Conservation (phyloP, 495 filamentous ascomycete species). For the Xylona heveae region DNA sequence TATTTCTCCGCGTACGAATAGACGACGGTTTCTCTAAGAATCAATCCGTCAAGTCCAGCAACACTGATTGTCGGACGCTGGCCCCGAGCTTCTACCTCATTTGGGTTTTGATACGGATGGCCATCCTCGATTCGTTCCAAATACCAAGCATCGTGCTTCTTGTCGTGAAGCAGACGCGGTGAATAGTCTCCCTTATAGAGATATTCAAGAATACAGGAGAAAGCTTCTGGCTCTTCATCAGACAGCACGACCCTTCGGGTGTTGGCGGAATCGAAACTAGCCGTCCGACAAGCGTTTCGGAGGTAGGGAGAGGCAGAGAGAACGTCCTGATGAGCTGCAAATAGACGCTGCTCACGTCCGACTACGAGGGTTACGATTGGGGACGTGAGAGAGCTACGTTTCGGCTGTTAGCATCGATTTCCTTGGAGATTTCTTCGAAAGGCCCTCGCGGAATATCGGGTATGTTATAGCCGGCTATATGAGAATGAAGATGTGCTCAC, state of each 20-base stretch:
- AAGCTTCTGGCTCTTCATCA: slow-evolving; percentile 42
- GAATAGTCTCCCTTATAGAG: slow-evolving; percentile 54
- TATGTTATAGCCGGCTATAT: slow-evolving; percentile 5
- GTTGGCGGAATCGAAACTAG: slow-evolving; percentile 20
- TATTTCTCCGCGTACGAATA: slow-evolving; percentile 79
- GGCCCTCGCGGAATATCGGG: slow-evolving; percentile 10
- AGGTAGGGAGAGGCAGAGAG: slow-evolving; percentile 38
- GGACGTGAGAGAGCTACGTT: slow-evolving; percentile 45
- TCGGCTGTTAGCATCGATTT: too few relatives aligned
- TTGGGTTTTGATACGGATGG: too few relatives aligned
- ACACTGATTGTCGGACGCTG: slow-evolving; percentile 56
- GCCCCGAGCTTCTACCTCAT: slow-evolving; percentile 32
- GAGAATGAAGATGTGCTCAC: slow-evolving; percentile 14
- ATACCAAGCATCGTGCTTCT: slow-evolving; percentile 44
- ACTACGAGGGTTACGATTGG: slow-evolving; percentile 71
- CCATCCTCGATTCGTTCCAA: slow-evolving; percentile 45
- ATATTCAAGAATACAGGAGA: slow-evolving; percentile 47
- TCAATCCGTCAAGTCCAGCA: slow-evolving; percentile 35
- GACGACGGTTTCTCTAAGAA: slow-evolving; percentile 75
- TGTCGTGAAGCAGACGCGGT: slow-evolving; percentile 48
- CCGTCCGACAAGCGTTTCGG: slow-evolving; percentile 26
- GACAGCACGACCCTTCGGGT: slow-evolving; percentile 31
- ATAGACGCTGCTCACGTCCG: slow-evolving; percentile 58
- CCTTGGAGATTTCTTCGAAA: slow-evolving; percentile 9
- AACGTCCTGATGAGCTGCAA: slow-evolving; percentile 49